Evolutionary conservation across 2,329 filamentous ascomycete genomes (phyloP).

Genomic region (Fusarium phyllophilum): DNA sequence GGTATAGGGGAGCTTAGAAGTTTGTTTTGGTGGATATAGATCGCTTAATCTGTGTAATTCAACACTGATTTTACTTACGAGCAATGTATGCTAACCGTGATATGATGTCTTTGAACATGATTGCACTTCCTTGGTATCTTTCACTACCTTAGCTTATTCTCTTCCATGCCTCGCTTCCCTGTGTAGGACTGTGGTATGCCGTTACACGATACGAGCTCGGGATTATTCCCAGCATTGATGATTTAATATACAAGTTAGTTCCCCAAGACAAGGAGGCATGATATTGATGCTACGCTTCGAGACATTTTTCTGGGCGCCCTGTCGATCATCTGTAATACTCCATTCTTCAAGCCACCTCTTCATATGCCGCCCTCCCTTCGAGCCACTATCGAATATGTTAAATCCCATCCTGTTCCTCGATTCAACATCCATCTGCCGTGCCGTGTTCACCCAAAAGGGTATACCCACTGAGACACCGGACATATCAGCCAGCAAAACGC

Average conservation of each 20-base stretch:
- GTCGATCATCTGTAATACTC: background rate
- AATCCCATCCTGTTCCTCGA: background rate
- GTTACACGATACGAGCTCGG: rapidly evolving
- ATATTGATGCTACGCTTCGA: background rate
- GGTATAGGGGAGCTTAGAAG: background rate
- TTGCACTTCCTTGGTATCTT: no score
- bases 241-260: rapidly evolving
- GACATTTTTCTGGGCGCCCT: background rate
- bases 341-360: background rate
- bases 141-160: no score
- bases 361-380: background rate
- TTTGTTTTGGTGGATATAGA: background rate
- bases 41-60: background rate
- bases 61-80: background rate
- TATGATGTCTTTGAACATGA: background rate
- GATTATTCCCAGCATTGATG: background rate
- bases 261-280: no score
- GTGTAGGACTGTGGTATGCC: rapidly evolving
- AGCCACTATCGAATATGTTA: background rate
- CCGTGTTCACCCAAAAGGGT: background rate
- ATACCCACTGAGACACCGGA: background rate
- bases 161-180: background rate
- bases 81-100: rapidly evolving
- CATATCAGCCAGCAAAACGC: background rate
- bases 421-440: background rate